Conservation (phyloP, 1,139 yeast genomes). For the Blastobotrys serpentis region DNA sequence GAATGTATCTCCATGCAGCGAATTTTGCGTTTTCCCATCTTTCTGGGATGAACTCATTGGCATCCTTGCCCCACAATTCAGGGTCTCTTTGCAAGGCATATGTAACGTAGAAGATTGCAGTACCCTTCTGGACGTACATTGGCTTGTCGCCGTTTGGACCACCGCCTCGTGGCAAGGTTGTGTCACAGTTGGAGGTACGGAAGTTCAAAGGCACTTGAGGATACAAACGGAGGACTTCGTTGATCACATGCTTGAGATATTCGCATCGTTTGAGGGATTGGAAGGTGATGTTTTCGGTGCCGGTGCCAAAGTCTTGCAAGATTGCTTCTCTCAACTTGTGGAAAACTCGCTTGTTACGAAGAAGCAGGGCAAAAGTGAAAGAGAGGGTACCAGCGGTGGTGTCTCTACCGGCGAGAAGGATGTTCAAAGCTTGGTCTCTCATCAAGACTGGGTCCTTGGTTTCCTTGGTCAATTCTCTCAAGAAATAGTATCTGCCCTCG, state of each 20-base stretch:
- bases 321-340: slow-evolving; percentile 30
- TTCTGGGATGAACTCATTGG: slow-evolving; percentile 50
- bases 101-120: slow-evolving; percentile 46
- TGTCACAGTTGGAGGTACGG: slow-evolving; percentile 45
- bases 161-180: slow-evolving; percentile 37
- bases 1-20: slow-evolving; percentile 36
- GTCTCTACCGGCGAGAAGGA: slow-evolving; percentile 53
- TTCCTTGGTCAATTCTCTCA: slow-evolving; percentile 50
- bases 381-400: slow-evolving; percentile 54
- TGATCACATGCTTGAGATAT: slow-evolving; percentile 49
- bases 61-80: slow-evolving; percentile 49
- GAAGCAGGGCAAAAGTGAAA: slow-evolving; percentile 47
- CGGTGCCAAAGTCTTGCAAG: slow-evolving; percentile 30
- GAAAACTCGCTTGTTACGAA: slow-evolving; percentile 45
- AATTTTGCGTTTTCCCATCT: slow-evolving; percentile 42
- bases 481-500: slow-evolving; percentile 24
- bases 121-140: slow-evolving; percentile 48
- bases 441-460: slow-evolving; percentile 49
- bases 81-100: slow-evolving; percentile 48
- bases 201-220: slow-evolving; percentile 58
- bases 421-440: slow-evolving; percentile 51
- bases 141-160: slow-evolving; percentile 47
- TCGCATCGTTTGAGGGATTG: slow-evolving; percentile 53
- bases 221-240: slow-evolving; percentile 53
- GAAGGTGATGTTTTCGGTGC: slow-evolving; percentile 39